Base-by-base conservation (phyloP, 192 early-diverging fungal species). In the Obelidium mucronatum region DNA sequence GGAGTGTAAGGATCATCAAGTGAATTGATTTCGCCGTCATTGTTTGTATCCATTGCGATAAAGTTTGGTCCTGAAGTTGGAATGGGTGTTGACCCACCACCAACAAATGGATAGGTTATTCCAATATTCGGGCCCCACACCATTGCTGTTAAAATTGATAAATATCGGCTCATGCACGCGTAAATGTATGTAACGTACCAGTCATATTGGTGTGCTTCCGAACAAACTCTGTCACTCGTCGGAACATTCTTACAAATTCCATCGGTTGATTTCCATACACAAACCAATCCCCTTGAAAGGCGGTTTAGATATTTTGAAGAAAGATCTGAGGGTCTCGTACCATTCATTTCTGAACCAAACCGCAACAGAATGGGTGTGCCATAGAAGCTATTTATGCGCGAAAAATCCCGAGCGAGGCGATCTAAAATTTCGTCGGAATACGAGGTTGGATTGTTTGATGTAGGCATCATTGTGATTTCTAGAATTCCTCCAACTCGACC, bases 1-100 rank as follows among this genome's bases (percentile, higher is more conserved):
- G 86, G 86, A 2, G 78, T 65, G 78, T 83, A 87, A 1, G 86
- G 83, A 72, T 87, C 83, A 72, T 87, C 86, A 19, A 74, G 19
- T 24, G 31, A 31, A 72, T 83, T 80, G 58, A 74, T 56, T 6
- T 52, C 42, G 44, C 84, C 84, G 73, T 87, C 78, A n/a, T 76
- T 67, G 81, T 87, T 87, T 2, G 85, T 87, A 75, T 87, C 85
- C 26, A 82, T 67, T 31, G 22, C 3, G 0, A 22, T 19, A 44
- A 75, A 64, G 36, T 64, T 35, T 0, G 61, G 61, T 15, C 31
- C 61, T 8, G 61, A 19, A 37, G 61, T 33, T 30, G 37, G 79
- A 11, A 30, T 34, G 28, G 28, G 11, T 6, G 3, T 17, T 4
- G 36, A 8, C 4, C 61, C 61, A 33, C 34, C 61, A 33, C 61